Base-by-base conservation (phyloP, 257 asterid species). In the Verbascum thapsus region DNA sequence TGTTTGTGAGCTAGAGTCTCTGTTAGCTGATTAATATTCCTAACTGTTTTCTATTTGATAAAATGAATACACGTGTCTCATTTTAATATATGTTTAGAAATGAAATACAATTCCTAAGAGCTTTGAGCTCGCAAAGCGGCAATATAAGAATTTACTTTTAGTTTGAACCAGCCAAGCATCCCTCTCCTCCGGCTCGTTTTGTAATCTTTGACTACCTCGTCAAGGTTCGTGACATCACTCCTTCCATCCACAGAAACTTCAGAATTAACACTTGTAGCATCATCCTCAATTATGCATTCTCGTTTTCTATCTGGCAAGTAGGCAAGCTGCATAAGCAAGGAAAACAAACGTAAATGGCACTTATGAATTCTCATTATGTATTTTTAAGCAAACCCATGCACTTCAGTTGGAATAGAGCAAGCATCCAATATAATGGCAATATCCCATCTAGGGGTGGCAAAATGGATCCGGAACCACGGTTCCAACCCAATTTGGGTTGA, bases 271-370 rank as follows among this genome's bases (percentile, higher is more conserved):
- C 88, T 87, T 75, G 78, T 83, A 68, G 76, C 72, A 61, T 85
- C 95, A 67, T 81, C 84, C 59, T 75, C 90, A 56, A 75, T 64
- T 74, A 75, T 41, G 75, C 72, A 66, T 45, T 80, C 96, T 64
- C 90, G 81, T 77, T 80, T 88, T 76, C 86, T 86, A 72, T 85
- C 95, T 17, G 96, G 96, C 81, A 88, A 80, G 83, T 85, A 85
- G 10, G 88, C 95, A 57, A 88, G 81, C 96, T 88, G 90, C 81
- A 80, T 35, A 54, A 60, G 57, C 70, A 68, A 67, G 68, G 75
- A 61, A 68, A 65, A 66, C 55, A 70, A 63, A 61, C 20, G 15
- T 23, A 51, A 59, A 51, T 10, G 26, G 50, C 4, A 30, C 44
- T 35, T 23, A 57, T 23, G 39, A 9, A 13, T 56, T n/a, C 35